Evolutionary conservation across 331 rosid species (phyloP), one percentile per base, ranked within the genome.

Genomic region (Rosa hybrid): DNA sequence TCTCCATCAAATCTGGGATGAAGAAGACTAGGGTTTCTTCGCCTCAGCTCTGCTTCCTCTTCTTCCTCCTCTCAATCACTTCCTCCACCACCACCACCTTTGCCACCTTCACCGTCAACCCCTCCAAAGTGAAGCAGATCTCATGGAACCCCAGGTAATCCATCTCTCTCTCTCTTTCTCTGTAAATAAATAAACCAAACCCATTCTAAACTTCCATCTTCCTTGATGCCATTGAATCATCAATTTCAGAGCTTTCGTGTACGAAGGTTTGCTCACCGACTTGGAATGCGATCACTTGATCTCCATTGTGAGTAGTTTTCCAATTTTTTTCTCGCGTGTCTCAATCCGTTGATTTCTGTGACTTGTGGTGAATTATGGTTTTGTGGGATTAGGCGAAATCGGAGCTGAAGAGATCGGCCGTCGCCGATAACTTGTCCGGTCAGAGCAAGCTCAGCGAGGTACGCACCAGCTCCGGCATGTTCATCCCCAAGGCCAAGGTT

Each of bases 381-480:
- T 50, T 38, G 42, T 56, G 68, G 41, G 81, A 7, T n/a, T 84
- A 92, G 99, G 97, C 98, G n/a, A 92, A 91, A 82, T 84, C 92
- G 70, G 98, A 94, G 90, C 85, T 94, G 57, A 91, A 94, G 92
- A 87, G 98, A 91, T 94, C 98, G 69, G 91, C 92, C 2, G 98
- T 94, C 25, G 98, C 98, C 6, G 97, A 94, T 85, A 86, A 90
- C 75, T 44, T 79, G 79, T 92, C 98, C 1, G 97, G 97, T 30
- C 45, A 86, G 85, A 86, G 97, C 77, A 84, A 80, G 87, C 90
- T 94, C 60, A 92, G 97, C 76, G 86, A 90, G 68, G 90, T 90
- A 4, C 90, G 97, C 68, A 92, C 97, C 13, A 94, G 97, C 87
- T 92, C 97, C 39, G 97, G 98, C 80, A 93, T 93, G 95, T 91